Percentiles rank a stretch among this genome's conserved stretches.
Evolutionary conservation across 2,329 filamentous ascomycete genomes (phyloP).

Genomic region (Colletotrichum acutatum): DNA sequence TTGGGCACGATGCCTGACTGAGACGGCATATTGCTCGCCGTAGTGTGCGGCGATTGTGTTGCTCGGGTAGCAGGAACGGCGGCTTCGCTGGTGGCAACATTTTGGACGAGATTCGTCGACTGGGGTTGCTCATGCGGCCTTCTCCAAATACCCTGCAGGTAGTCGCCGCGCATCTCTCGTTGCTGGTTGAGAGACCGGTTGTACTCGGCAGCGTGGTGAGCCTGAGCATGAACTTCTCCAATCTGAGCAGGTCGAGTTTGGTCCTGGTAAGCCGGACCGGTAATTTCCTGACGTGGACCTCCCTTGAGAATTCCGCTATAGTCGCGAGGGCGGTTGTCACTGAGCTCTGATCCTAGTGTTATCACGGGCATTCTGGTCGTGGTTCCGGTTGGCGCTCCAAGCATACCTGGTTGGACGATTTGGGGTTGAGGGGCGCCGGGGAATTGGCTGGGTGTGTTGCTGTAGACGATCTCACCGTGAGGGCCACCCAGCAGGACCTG

Average conservation of each 20-base stretch:
- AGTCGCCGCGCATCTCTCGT: slow-evolving; percentile 81
- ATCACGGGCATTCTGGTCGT: slow-evolving; percentile 85
- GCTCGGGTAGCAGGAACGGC: slow-evolving; percentile 62
- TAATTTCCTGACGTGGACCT: slow-evolving; percentile 88
- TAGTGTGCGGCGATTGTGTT: slow-evolving; percentile 67
- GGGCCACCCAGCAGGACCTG: slow-evolving; percentile 72
- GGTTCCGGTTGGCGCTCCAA: slow-evolving; percentile 70
- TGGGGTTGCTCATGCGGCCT: slow-evolving; percentile 82
- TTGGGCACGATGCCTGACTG: slow-evolving; percentile 69
- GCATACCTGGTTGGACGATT: slow-evolving; percentile 78
- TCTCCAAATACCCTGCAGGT: slow-evolving; percentile 84
- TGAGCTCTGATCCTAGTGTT: slow-evolving; percentile 81
- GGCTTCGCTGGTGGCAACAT: slow-evolving; percentile 56
- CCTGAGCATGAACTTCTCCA: slow-evolving; percentile 85
- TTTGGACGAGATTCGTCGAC: slow-evolving; percentile 58
- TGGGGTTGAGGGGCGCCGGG: slow-evolving; percentile 75
- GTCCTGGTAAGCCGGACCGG: slow-evolving; percentile 89
- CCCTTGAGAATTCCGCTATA: slow-evolving; percentile 82
- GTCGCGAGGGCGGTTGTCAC: slow-evolving; percentile 81
- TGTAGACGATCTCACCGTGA: slow-evolving; percentile 90
- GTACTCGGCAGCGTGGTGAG: slow-evolving; percentile 88
- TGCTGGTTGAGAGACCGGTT: slow-evolving; percentile 87
- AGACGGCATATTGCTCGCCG: slow-evolving; percentile 64
- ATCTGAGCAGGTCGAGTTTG: slow-evolving; percentile 80
- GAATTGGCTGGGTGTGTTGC: slow-evolving; percentile 75